Percentiles rank a stretch among this genome's conserved stretches.
phyloP scores from a whole-genome alignment of 345 rosid genomes.

The Hypericum androsaemum region DNA sequence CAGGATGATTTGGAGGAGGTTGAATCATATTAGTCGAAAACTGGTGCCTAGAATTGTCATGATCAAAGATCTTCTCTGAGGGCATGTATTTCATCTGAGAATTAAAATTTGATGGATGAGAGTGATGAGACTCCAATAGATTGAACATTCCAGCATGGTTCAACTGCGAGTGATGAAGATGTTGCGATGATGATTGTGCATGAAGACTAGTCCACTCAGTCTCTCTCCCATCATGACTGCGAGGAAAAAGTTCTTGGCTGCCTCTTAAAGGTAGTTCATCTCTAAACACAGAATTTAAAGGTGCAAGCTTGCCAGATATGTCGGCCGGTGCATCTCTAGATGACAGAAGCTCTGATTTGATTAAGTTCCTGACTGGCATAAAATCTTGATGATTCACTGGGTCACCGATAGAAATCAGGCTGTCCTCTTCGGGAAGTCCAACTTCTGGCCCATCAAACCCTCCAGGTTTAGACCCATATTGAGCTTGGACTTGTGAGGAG shows the following conservation, averaged over 20 bases:
- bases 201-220: conserved; percentile 30
- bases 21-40: conserved; percentile 47
- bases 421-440: conserved; percentile 50
- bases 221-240: conserved; percentile 39
- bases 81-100: conserved; percentile 52
- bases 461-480: conserved; percentile 31
- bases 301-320: conserved; percentile 53
- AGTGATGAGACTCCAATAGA: conserved; percentile 28
- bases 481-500: conserved; percentile 32
- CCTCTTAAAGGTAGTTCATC: conserved; percentile 40
- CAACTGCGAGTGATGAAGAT: conserved; percentile 41
- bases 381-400: conserved; percentile 30
- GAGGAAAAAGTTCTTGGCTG: conserved; percentile 49
- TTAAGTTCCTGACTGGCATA: conserved; percentile 27
- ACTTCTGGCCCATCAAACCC: conserved; percentile 24
- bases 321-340: conserved; percentile 31
- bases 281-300: conserved; percentile 44
- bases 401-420: conserved; percentile 24
- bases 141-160: conserved; percentile 47
- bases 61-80: conserved; percentile 45
- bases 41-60: conserved; percentile 43
- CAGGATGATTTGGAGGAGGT: conserved; percentile 55
- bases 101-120: conserved; percentile 11
- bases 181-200: conserved; percentile 36
- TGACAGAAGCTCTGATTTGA: conserved; percentile 37